Conservation (phyloP, 805 yeast genomes). For the Lachancea cidri region DNA sequence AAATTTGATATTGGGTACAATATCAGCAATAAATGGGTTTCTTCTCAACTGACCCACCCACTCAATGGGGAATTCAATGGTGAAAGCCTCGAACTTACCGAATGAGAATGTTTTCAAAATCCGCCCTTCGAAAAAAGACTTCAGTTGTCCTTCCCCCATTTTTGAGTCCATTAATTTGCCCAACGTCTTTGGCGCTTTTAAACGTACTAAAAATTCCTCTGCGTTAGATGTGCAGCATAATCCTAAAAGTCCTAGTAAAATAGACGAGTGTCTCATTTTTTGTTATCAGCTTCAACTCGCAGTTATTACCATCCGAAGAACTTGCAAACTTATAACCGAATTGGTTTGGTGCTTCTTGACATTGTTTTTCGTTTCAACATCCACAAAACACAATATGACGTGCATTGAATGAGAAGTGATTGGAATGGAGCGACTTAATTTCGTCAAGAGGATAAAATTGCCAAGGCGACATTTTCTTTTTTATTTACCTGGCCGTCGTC, state of each 20-base stretch:
- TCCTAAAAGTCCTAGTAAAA: background rate
- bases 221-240: constrained; percentile 6
- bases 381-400: too few relatives aligned
- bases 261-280: too few relatives aligned
- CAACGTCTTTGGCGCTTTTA: constrained; percentile 45
- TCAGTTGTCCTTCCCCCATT: constrained; percentile 25
- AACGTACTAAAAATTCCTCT: constrained; percentile 44
- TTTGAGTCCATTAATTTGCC: constrained; percentile 46
- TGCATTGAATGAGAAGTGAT: too few relatives aligned
- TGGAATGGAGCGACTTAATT: too few relatives aligned
- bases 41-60: constrained; percentile 42
- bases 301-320: too few relatives aligned
- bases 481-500: too few relatives aligned
- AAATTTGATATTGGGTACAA: constrained; percentile 62
- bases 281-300: background rate
- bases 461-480: too few relatives aligned
- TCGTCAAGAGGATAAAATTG: too few relatives aligned
- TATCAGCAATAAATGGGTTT: constrained; percentile 61
- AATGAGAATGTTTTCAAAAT: constrained; percentile 53
- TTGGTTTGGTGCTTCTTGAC: too few relatives aligned
- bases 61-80: constrained; percentile 52
- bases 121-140: constrained; percentile 42
- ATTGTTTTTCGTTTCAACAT: too few relatives aligned
- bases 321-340: too few relatives aligned
- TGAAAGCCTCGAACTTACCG: constrained; percentile 67